A percentile compares a stretch with the other conserved stretches of the same genome.
Evolutionary conservation across 1,139 yeast species (phyloP).

Genomic region (Wickerhamomyces sp.): DNA sequence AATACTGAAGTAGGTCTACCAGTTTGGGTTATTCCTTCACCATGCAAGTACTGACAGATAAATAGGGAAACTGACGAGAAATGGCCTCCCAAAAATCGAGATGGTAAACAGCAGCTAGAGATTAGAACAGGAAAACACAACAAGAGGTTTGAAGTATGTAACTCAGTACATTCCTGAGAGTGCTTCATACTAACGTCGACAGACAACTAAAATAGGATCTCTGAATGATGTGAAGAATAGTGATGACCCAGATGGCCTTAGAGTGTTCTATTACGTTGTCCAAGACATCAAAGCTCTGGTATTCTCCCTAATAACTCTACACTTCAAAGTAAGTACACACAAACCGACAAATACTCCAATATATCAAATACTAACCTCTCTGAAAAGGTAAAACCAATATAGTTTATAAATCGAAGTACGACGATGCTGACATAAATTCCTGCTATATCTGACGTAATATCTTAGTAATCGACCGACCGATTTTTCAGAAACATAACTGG

Average conservation of each 20-base stretch:
- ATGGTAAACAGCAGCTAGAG: conserved; percentile 42
- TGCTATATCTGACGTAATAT: background rate
- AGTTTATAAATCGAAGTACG: background rate
- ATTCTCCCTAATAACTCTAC: conserved; percentile 38
- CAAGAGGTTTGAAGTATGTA: conserved; percentile 29
- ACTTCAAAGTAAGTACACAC: conserved; percentile 32
- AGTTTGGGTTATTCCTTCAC: background rate
- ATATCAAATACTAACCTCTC: background rate
- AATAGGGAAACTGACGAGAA: conserved; percentile 32
- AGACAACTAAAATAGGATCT: conserved; percentile 37
- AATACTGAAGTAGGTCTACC: conserved; percentile 26
- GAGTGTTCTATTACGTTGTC: conserved; percentile 39
- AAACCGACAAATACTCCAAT: background rate
- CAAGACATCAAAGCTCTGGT: conserved; percentile 41
- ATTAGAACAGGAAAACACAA: conserved; percentile 34
- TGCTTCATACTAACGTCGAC: background rate
- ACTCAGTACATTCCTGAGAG: too few species aligned
- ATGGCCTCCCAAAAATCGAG: conserved; percentile 39
- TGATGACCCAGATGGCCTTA: conserved; percentile 38
- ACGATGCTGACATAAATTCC: too few species aligned
- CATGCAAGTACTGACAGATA: background rate
- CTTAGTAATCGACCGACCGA: background rate
- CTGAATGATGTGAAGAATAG: conserved; percentile 34
- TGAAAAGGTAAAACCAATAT: background rate
- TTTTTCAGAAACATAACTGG: background rate